Conservation (phyloP, 2,329 filamentous ascomycete genomes). For the Diaporthe australafricana region DNA sequence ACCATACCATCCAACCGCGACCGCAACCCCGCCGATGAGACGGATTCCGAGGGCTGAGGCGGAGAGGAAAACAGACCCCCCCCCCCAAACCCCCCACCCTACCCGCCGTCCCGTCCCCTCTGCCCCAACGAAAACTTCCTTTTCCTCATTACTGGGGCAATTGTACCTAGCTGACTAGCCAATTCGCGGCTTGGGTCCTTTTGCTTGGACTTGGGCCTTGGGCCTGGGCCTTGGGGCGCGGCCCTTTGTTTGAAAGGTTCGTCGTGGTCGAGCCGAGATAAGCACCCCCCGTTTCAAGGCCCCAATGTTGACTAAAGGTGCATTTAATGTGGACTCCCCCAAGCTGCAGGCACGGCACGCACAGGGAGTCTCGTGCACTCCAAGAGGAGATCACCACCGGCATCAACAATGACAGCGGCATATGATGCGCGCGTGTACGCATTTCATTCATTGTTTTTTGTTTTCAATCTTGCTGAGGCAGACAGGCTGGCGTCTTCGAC, state of each 20-base stretch:
- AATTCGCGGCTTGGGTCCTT: slow-evolving; percentile 20
- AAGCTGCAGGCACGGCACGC: slow-evolving; percentile 26
- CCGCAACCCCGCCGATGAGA: slow-evolving; percentile 2
- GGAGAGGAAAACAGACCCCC: background rate
- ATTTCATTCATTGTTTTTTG: slow-evolving; percentile 12
- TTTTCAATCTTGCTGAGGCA: background rate
- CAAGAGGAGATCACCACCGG: slow-evolving; percentile 18
- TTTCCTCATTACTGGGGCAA: background rate
- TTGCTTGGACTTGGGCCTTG: background rate
- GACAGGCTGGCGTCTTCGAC: background rate
- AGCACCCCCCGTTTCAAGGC: slow-evolving; percentile 9
- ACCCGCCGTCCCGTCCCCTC: background rate
- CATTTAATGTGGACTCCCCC: slow-evolving; percentile 4
- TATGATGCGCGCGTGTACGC: background rate
- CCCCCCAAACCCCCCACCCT: too few species aligned
- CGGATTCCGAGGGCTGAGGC: slow-evolving; percentile 13
- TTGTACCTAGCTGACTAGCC: background rate
- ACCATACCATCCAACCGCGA: slow-evolving; percentile 11
- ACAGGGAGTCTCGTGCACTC: slow-evolving; percentile 22
- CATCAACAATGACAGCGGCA: slow-evolving; percentile 21
- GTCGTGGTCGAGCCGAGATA: slow-evolving; percentile 20
- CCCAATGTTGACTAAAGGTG: slow-evolving; percentile 17
- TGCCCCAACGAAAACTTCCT: slow-evolving; percentile 13
- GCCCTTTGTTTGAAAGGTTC: background rate
- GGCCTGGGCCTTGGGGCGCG: background rate